These are phyloP conservation scores for Plasmodium fragile DNA, from an alignment of 169 alveolate genomes.

Conservation along the genomic window DNA sequence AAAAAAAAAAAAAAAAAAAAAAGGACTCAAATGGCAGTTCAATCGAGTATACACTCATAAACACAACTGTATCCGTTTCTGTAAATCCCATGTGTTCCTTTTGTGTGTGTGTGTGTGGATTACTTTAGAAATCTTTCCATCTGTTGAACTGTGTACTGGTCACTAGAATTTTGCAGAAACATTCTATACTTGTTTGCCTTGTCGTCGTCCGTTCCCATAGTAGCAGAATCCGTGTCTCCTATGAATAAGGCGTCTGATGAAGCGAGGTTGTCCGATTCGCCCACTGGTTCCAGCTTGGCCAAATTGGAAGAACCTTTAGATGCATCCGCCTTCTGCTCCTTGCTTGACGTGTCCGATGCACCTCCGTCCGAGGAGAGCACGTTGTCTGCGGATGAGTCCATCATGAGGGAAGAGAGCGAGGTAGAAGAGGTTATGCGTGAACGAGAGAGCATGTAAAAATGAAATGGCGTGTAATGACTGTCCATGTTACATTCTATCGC, in stretches of 20 bases:
- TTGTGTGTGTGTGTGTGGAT: background rate
- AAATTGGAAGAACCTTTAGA: background rate
- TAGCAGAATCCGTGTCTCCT: background rate
- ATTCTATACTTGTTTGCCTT: constrained; percentile 11
- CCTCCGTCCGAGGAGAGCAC: background rate
- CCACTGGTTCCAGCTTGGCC: background rate
- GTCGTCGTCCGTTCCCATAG: constrained; percentile 20
- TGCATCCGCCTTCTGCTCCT: constrained; percentile 4
- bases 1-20: background rate
- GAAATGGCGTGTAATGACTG: background rate
- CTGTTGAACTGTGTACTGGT: constrained; percentile 47
- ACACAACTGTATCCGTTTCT: background rate
- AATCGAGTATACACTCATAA: background rate
- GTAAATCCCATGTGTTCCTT: constrained; percentile 2
- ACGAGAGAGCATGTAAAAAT: background rate
- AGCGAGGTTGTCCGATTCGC: background rate
- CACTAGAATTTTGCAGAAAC: constrained; percentile 28
- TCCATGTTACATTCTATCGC: background rate
- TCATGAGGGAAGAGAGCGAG: background rate
- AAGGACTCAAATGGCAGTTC: background rate
- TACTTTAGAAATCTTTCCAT: constrained; percentile 71
- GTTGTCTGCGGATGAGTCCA: background rate
- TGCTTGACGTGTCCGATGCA: constrained; percentile 11
- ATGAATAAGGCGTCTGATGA: background rate
- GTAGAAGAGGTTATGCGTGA: background rate